Evolutionary conservation across 73 alveolate genomes (phyloP), one percentile per base, ranked within the genome.

Genomic region (Tetrahymena borealis): DNA sequence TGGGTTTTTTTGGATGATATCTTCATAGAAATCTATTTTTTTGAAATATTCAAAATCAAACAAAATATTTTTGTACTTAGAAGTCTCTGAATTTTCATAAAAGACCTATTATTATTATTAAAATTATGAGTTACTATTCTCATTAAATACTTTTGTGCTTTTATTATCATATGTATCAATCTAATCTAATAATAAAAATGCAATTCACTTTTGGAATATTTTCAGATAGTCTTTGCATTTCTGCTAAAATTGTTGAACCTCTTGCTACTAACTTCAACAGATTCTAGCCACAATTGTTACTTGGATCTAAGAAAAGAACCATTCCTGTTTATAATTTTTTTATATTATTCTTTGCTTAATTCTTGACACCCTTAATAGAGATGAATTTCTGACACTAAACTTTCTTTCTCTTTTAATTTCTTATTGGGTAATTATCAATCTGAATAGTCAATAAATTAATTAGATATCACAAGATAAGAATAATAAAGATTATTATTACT

Each of bases 161-260:
- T 0, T 20, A 60, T 60, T 60, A 32, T 60, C 85, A 60, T 24
- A 24, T 24, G 85, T n/a, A 60, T 13, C 35, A 60, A 28, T 2
- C 28, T 1, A 3, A 60, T 60, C 95, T 90, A 31, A 95, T 91
- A 92, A 96, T 98, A n/a, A n/a, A n/a, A n/a, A n/a, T n/a, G n/a
- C n/a, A n/a, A n/a, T n/a, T n/a, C 43, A 98, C 98, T 60, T 97
- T 98, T 12, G 99, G 99, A 90, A 98, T 96, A 91, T 96, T 97
- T 92, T 97, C 98, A 42, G 99, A 96, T 28, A 98, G 96, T 39
- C 99, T 91, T 79, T 97, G 96, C 20, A 98, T 96, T 94, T 98
- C 99, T 32, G 99, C 99, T 42, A 98, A 93, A 32, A 98, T 98
- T 20, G 99, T 99, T 33, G 98, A 96, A 33, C 99, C 99, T 92